These are phyloP conservation scores for Penicillium sumatraense DNA, from an alignment of 2,329 filamentous ascomycete species.

Conservation along the genomic window DNA sequence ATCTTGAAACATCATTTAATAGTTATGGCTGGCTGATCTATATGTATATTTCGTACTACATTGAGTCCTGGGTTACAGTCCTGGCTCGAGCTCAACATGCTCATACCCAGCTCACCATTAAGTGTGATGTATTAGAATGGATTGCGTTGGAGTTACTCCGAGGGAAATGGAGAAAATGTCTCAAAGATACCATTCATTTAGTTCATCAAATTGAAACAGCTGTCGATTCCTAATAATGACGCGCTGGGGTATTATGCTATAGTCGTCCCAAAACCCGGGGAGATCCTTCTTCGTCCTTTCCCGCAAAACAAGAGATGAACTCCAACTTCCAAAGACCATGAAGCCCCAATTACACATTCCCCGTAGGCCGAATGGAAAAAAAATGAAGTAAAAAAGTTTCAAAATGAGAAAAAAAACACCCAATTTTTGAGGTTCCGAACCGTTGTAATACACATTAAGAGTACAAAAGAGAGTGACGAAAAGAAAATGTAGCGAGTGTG, in stretches of 20 bases:
- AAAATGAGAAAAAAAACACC: constrained; percentile 11
- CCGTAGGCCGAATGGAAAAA: background rate
- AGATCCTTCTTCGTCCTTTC: background rate
- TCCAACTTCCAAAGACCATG: background rate
- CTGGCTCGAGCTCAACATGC: background rate
- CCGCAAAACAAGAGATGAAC: constrained; percentile 1
- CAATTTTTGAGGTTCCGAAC: constrained; percentile 20
- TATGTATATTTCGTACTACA: background rate
- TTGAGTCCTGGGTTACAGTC: background rate
- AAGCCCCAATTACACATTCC: constrained; percentile 3
- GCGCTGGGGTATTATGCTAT: constrained; percentile 22
- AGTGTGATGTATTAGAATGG: too few species aligned
- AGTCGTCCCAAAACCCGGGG: constrained; percentile 6
- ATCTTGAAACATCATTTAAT: too few species aligned
- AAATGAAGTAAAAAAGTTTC: background rate
- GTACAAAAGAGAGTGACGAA: constrained; percentile 24
- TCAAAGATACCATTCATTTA: background rate
- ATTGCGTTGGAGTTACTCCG: background rate
- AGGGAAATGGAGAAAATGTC: background rate
- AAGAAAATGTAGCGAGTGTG: constrained; percentile 14
- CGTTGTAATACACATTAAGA: constrained; percentile 33
- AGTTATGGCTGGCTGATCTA: background rate
- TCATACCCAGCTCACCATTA: background rate
- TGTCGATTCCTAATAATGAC: constrained; percentile 3
- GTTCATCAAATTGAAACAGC: constrained; percentile 2